Evolutionary conservation across 805 yeast genomes (phyloP).

Genomic region (Kodamaea leandrae): DNA sequence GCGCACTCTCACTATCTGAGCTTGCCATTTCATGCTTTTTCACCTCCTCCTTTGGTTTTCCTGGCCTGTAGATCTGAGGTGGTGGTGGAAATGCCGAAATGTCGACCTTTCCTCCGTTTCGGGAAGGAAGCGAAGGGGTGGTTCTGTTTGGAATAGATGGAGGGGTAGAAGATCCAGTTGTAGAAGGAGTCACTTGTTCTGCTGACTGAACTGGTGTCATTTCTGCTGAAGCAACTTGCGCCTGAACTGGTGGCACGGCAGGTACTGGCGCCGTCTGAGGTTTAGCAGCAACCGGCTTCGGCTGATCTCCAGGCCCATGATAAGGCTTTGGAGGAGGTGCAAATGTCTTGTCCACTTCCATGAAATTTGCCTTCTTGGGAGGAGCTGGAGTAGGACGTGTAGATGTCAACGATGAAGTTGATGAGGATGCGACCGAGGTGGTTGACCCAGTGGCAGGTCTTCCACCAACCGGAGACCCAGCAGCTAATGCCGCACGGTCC

Average conservation of each 20-base stretch:
- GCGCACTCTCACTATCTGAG: neutral
- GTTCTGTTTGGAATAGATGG: neutral
- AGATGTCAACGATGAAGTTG: neutral
- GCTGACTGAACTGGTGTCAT: neutral
- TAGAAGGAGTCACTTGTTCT: neutral
- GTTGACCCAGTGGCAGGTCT: neutral
- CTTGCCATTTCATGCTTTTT: neutral
- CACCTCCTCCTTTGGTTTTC: neutral
- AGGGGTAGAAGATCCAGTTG: neutral
- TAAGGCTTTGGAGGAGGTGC: conserved; percentile 47
- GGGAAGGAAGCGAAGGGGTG: conserved; percentile 8
- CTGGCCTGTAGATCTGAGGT: conserved; percentile 14
- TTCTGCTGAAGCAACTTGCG: too few species aligned
- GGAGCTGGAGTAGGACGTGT: neutral
- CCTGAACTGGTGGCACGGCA: too few species aligned
- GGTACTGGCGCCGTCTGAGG: too few species aligned
- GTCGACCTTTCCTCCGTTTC: conserved; percentile 1
- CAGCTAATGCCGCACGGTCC: conserved; percentile 17
- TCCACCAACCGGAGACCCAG: too few species aligned
- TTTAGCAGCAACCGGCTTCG: too few species aligned
- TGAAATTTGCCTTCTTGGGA: conserved; percentile 15
- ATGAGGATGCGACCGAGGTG: neutral
- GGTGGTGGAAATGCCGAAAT: conserved; percentile 15
- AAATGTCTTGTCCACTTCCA: conserved; percentile 36
- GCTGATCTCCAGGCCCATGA: conserved; percentile 7